Base-by-base conservation (phyloP, 768 basidiomycete genomes). In the Atractiella rhizophila region DNA sequence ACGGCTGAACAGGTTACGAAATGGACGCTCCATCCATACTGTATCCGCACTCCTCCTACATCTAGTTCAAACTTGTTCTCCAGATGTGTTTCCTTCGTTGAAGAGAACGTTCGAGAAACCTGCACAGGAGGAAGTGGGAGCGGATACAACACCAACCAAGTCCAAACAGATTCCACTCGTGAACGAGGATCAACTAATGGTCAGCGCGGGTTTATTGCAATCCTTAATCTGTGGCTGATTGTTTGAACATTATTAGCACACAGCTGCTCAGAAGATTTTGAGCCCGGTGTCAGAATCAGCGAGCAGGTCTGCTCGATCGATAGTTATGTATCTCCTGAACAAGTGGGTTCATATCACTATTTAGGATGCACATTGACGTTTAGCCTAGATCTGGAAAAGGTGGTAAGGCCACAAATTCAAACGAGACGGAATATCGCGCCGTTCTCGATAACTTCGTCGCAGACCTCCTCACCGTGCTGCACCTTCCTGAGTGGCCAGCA, bases 401-500 rank as follows among this genome's bases (percentile, higher is more conserved):
- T 1, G 81, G 80, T 7, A 86, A 80, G 57, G 71, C 71, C 5
- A 79, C 76, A 57, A 81, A 77, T 49, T 74, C 83, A 0, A 83
- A 81, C 49, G 91, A 98, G 54, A 74, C 78, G 5, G 88, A 96
- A 55, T 94, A 94, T 56, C 72, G 83, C 36, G 66, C 73, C 0
- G 82, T 96, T 28, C 77, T 96, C 44, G 88, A 96, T 53, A 78
- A 78, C 51, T 63, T 96, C 10, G 71, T 96, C 30, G 71, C 73
- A 2, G 91, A 98, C 54, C 63, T 91, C 19, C 66, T 96, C 19
- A 68, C 69, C 8, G 83, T 91, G 16, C 63, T 94, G 5, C 85
- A 76, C 56, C 80, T 80, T 71, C 86, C 91, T 0, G 91, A 98
- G 59, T 98, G 88, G 85, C 91, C 91, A 5, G 86, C 80, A 9